phyloP scores from a whole-genome alignment of 495 filamentous ascomycete genomes.

The Aspergillus sparsus region DNA sequence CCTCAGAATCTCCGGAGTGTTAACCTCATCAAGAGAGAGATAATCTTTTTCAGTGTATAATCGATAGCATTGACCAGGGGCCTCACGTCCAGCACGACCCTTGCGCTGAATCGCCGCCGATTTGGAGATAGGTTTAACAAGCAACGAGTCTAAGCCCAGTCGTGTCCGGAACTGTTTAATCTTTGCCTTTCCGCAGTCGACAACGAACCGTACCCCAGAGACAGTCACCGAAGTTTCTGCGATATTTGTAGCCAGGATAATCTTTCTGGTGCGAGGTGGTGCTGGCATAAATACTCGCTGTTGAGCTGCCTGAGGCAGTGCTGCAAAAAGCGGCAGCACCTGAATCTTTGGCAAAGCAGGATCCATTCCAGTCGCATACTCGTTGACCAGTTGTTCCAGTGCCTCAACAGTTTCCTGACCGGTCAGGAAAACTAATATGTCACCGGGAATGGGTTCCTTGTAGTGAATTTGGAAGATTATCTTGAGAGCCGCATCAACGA shows the following conservation, averaged over 20 bases:
- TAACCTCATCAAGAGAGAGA: slow-evolving; percentile 64
- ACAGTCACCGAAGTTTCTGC: slow-evolving; percentile 98
- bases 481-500: slow-evolving; percentile 78
- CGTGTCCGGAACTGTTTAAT: slow-evolving; percentile 85
- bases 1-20: slow-evolving; percentile 85
- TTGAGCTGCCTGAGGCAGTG: slow-evolving; percentile 73
- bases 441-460: slow-evolving; percentile 85
- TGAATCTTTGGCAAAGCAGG: slow-evolving; percentile 73
- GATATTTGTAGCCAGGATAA: slow-evolving; percentile 94
- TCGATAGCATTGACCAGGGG: slow-evolving; percentile 83
- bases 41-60: slow-evolving; percentile 87
- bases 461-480: slow-evolving; percentile 87
- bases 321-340: slow-evolving; percentile 72
- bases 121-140: slow-evolving; percentile 88
- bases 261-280: slow-evolving; percentile 74
- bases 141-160: slow-evolving; percentile 85
- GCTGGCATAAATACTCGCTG: slow-evolving; percentile 81
- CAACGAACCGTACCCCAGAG: slow-evolving; percentile 83
- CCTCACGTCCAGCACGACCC: slow-evolving; percentile 92
- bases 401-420: slow-evolving; percentile 92
- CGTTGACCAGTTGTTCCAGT: slow-evolving; percentile 76
- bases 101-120: slow-evolving; percentile 90
- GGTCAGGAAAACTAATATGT: slow-evolving; percentile 90
- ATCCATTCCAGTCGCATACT: slow-evolving; percentile 69
- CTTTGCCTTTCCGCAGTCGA: slow-evolving; percentile 94